Conservation (phyloP, 2,329 filamentous ascomycete species). For the Ophiostoma tasmaniense region DNA sequence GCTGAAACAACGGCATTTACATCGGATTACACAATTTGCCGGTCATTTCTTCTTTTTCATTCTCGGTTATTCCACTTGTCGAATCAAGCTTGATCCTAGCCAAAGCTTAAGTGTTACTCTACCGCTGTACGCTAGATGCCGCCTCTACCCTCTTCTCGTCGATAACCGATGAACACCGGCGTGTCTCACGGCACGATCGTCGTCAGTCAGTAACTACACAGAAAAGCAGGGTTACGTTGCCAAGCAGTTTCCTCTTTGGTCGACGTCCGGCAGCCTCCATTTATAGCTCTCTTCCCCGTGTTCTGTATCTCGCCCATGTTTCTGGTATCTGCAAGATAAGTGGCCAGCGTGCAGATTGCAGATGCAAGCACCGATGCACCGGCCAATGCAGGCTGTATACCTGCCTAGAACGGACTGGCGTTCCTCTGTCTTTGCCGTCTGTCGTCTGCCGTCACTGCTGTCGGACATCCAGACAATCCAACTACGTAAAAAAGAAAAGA, state of each 20-base stretch:
- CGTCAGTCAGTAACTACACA: neutral
- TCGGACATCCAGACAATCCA: neutral
- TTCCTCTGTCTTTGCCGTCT: neutral
- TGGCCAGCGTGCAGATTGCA: neutral
- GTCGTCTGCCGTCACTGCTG: neutral
- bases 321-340: slow-evolving; percentile 1
- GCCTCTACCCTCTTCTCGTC: neutral
- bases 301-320: neutral
- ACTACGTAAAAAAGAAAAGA: too few relatives aligned
- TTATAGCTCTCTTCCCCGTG: neutral
- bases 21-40: too few relatives aligned
- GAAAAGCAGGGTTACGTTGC: neutral
- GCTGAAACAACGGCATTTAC: too few relatives aligned
- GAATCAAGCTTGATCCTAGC: neutral
- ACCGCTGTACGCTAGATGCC: too few relatives aligned
- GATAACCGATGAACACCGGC: slow-evolving; percentile 6
- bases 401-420: slow-evolving; percentile 5
- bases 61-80: neutral
- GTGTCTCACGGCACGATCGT: neutral
- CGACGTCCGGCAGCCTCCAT: neutral
- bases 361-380: neutral
- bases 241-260: slow-evolving; percentile 1
- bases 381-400: neutral
- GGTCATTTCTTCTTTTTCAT: too few relatives aligned
- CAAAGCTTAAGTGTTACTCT: neutral